Conservation (phyloP, 1,139 yeast genomes). For the Spathaspora jeffriesii region DNA sequence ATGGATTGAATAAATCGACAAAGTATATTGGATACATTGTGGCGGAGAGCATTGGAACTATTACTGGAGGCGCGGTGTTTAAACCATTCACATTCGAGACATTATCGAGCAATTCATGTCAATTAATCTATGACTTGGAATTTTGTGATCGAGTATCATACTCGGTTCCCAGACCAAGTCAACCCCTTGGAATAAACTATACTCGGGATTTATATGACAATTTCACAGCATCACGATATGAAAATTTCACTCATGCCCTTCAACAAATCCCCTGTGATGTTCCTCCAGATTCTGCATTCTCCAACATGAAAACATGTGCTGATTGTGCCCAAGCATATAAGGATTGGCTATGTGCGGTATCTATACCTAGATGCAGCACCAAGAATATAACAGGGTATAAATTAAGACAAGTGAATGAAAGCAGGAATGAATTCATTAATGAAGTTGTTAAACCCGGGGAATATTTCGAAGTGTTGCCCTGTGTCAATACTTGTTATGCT, state of each 20-base stretch:
- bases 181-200: constrained; percentile 17
- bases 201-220: constrained; percentile 56
- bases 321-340: constrained; percentile 75
- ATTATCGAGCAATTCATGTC: constrained; percentile 58
- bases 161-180: constrained; percentile 72
- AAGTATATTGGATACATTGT: constrained; percentile 68
- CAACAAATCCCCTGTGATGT: constrained; percentile 81
- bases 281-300: constrained; percentile 64
- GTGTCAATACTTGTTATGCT: constrained; percentile 76
- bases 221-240: constrained; percentile 55
- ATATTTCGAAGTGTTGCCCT: constrained; percentile 85
- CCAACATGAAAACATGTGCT: constrained; percentile 71
- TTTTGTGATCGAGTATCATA: constrained; percentile 86
- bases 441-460: constrained; percentile 58
- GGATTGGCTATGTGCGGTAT: constrained; percentile 87
- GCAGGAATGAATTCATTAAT: constrained; percentile 65
- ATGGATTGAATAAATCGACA: constrained; percentile 62
- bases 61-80: constrained; percentile 69
- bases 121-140: constrained; percentile 68
- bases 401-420: constrained; percentile 47
- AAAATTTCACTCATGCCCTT: constrained; percentile 73
- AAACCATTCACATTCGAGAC: constrained; percentile 63
- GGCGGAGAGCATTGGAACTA: constrained; percentile 43
- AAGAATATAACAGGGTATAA: constrained; percentile 46
- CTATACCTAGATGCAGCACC: constrained; percentile 86